Base-by-base conservation (phyloP, 208 protist genomes). In the Trichomonas gallinae region DNA sequence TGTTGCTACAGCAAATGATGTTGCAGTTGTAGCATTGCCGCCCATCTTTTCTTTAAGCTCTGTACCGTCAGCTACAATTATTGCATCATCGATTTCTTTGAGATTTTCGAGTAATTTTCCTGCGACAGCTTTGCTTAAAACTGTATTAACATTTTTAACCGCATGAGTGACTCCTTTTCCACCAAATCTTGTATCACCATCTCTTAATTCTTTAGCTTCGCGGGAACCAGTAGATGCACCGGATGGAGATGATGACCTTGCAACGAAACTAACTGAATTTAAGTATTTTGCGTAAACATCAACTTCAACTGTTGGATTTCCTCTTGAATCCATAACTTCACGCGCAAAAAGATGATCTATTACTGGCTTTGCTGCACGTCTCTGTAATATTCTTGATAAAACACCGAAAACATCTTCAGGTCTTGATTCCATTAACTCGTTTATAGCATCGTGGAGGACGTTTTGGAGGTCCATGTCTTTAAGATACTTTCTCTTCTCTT, bases 151-250 rank as follows among this genome's bases (percentile, higher is more conserved):
- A 97, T 99, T 99, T 38, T 98, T 97, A 34, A 99, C 98, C 26
- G 99, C 99, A 96, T 98, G 98, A 51, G 85, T 45, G 46, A 96
- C 99, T 93, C 99, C 99, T 98, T 99, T 99, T 97, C 99, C 99
- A n/a, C 98, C 96, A 98, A 99, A 99, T 91, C 98, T 97, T 97
- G 98, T 98, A 97, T 99, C 99, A 93, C 97, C 98, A 97, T 99
- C 99, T 97, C 99, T 98, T 46, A 99, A 98, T 98, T 99, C 99
- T 96, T 98, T 98, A 44, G 97, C 97, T 97, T 99, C 99, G 97
- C 99, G 98, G 42, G 98, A 98, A 97, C 99, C 99, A 48, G 99
- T 99, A 31, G 99, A 99, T 6, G 99, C 99, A 96, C 99, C 99
- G 31, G 98, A 99, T 46, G 99, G 99, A 21, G 99, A 99, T 45